These are phyloP conservation scores for Psophocarpus tetragonolobus DNA, from an alignment of 306 rosid genomes.

Conservation along the genomic window DNA sequence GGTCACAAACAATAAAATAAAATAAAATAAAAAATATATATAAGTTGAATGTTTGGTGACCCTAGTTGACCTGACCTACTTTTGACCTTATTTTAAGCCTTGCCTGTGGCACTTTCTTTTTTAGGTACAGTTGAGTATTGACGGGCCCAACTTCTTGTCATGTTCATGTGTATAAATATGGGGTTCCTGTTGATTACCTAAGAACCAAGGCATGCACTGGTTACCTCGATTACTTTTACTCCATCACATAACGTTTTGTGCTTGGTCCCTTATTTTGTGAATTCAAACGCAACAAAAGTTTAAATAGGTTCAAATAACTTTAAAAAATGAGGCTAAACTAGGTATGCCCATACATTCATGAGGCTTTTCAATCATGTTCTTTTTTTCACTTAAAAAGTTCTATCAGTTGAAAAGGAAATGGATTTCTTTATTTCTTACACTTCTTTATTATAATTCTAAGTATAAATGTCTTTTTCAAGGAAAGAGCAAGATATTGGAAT, in stretches of 20 bases:
- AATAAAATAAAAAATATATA: not conserved
- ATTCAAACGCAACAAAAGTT: not conserved
- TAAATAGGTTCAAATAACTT: too few species aligned
- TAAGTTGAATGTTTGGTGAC: not conserved
- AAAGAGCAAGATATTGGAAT: not conserved
- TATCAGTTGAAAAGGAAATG: not conserved
- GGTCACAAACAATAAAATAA: not conserved
- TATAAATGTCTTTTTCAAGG: not conserved
- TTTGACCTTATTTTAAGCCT: conserved; percentile 26
- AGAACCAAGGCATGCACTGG: not conserved
- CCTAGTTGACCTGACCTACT: not conserved
- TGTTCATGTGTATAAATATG: not conserved
- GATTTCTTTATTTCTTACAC: not conserved
- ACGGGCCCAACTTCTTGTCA: conserved; percentile 20
- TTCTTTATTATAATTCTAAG: not conserved
- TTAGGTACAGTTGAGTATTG: not conserved
- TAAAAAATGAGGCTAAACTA: too few species aligned
- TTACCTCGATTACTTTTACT: not conserved
- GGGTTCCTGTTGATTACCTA: not conserved
- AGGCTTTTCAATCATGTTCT: not conserved
- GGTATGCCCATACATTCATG: not conserved
- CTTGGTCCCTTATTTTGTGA: not conserved
- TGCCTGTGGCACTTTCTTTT: not conserved
- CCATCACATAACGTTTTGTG: not conserved
- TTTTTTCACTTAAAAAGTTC: not conserved